Base-by-base conservation (phyloP, 2,329 filamentous ascomycete species). In the Malbranchea zuffiana region DNA sequence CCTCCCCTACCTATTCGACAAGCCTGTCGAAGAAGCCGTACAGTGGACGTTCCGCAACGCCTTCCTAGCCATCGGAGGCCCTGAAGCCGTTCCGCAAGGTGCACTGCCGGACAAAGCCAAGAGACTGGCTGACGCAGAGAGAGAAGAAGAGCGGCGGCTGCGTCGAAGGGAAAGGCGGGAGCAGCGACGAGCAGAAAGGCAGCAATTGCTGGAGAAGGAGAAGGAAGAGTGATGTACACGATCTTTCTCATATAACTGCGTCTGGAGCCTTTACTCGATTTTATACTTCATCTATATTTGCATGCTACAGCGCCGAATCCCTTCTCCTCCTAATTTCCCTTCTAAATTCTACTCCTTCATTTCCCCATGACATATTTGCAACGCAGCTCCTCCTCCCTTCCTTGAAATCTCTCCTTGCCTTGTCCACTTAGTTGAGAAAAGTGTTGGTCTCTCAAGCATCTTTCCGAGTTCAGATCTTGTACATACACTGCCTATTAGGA, bases 1-100 rank as follows among this genome's bases (percentile, higher is more conserved):
- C 57, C 60, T 95, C 40, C 88, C 87, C 0, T 78, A 71, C 41
- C 62, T 94, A 38, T 95, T 95, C 50, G 87, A 98, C 53, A 73
- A 93, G 57, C 88, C 90, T 1, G 85, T 98, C 5, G 90, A 96
- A 62, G 73, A 85, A 44, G 85, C 82, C 0, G 84, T 94, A 0
- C 87, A 96, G 54, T 95, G 80, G 80, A 59, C 72, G 2, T 96
- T 96, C 65, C 82, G 93, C 51, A 82, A 78, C 50, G 82, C 72
- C 0, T 90, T 95, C 54, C 72, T 78, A 53, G 56, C 72, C 1
- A 72, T 85, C 40, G 86, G 83, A 3, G 87, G 75, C 0, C 67
- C 71, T 33, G 61, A 66, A 30, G 74, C 74, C 11, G 72, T 78
- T 20, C 41, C 27, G 37, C 35, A 41, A 35, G 4, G 39, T 45